Percentiles rank a stretch among this genome's conserved stretches.
These are phyloP conservation scores for Cystofilobasidium ferigula DNA, from an alignment of 768 basidiomycete species.

Conservation along the genomic window DNA sequence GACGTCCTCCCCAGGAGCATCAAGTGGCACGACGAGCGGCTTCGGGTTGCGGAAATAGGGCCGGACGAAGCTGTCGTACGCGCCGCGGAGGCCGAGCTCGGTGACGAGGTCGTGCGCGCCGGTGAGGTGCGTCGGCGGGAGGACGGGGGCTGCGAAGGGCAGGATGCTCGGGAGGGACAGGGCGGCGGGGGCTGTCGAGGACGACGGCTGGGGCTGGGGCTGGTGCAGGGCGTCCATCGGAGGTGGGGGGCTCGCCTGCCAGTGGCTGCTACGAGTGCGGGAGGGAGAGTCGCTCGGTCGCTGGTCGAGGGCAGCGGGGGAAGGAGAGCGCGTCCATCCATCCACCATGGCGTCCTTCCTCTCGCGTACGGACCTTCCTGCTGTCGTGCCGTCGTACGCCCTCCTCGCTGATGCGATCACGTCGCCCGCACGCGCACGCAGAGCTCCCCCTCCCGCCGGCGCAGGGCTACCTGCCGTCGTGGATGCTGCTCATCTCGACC, in stretches of 20 bases:
- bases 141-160: neutral
- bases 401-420: no score
- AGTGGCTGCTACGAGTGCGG: no score
- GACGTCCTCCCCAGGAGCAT: neutral
- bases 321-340: no score
- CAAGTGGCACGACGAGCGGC: slow-evolving; percentile 3
- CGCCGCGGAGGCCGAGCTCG: slow-evolving; percentile 14
- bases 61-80: slow-evolving; percentile 26
- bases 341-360: neutral
- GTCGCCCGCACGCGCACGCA: no score
- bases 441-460: slow-evolving; percentile 39
- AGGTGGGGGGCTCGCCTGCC: no score
- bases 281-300: no score
- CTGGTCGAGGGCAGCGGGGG: no score
- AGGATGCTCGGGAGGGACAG: neutral
- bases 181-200: neutral
- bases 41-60: slow-evolving; percentile 22
- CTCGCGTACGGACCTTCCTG: neutral
- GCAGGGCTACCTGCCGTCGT: slow-evolving; percentile 64
- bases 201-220: slow-evolving; percentile 1
- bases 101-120: slow-evolving; percentile 24
- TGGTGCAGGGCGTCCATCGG: no score
- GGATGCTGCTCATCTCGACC: slow-evolving; percentile 71
- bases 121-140: slow-evolving; percentile 13
- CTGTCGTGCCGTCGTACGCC: no score